Conservation (phyloP, 75 land plant genomes). For the Adiantum capillusveneris region DNA sequence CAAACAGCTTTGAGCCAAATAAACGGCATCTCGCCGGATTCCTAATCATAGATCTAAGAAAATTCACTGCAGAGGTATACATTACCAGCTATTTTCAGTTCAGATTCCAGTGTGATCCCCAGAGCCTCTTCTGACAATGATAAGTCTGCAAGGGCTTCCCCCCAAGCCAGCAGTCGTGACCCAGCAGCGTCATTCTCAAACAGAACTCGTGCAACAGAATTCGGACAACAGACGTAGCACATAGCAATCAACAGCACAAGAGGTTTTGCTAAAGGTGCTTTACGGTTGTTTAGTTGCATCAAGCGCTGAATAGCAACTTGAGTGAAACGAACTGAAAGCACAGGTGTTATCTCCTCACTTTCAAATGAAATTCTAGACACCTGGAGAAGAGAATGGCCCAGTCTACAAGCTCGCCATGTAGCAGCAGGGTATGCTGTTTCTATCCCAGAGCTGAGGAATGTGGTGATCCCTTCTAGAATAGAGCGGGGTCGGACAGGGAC, state of each 20-base stretch:
- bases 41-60: neutral
- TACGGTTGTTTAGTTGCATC: conserved; percentile 25
- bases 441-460: conserved; percentile 55
- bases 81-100: conserved; percentile 58
- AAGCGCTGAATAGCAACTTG: conserved; percentile 50
- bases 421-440: conserved; percentile 58
- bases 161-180: conserved; percentile 37
- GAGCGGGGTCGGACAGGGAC: conserved; percentile 49
- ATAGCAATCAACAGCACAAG: conserved; percentile 52
- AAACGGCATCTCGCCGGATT: neutral
- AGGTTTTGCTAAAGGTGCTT: conserved; percentile 59
- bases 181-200: conserved; percentile 16
- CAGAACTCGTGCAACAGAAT: conserved; percentile 41
- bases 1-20: too few species aligned
- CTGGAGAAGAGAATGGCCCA: conserved; percentile 54
- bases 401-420: conserved; percentile 69
- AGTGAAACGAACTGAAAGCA: conserved; percentile 37
- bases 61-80: neutral
- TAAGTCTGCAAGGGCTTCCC: conserved; percentile 34
- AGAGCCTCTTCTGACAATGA: conserved; percentile 27
- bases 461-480: conserved; percentile 55
- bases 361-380: conserved; percentile 49
- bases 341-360: conserved; percentile 35
- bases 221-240: conserved; percentile 58
- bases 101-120: conserved; percentile 40